Evolutionary conservation across 78 protist species (phyloP).

Genomic region (Chrysochromulina parva): DNA sequence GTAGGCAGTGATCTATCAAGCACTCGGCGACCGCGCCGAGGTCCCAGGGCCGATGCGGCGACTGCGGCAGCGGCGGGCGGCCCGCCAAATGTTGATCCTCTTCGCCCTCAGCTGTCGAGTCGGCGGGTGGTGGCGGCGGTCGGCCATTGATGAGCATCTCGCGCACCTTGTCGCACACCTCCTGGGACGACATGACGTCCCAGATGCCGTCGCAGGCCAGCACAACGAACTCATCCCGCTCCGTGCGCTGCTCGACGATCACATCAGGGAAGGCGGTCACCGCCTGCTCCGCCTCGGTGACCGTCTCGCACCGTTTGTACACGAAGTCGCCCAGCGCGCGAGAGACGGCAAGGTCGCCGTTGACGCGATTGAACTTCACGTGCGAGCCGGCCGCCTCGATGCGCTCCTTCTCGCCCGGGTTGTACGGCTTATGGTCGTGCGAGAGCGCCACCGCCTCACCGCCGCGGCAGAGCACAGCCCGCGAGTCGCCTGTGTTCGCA

Average conservation of each 20-base stretch:
- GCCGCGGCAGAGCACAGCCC: neutral
- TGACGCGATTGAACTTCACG: slow-evolving; percentile 63
- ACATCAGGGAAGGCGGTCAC: neutral
- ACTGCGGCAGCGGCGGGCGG: neutral
- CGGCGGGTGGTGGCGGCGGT: neutral
- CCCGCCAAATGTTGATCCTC: too few relatives aligned
- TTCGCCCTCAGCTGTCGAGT: neutral
- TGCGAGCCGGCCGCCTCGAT: slow-evolving; percentile 65
- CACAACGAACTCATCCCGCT: slow-evolving; percentile 62
- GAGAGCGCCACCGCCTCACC: neutral
- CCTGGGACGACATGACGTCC: slow-evolving; percentile 83
- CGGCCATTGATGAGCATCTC: neutral
- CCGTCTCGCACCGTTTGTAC: slow-evolving; percentile 39
- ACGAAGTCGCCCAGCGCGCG: slow-evolving; percentile 77
- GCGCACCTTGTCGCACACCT: slow-evolving; percentile 59
- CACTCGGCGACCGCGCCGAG: slow-evolving; percentile 11
- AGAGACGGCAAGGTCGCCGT: slow-evolving; percentile 72
- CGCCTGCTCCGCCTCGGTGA: neutral
- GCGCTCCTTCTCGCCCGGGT: slow-evolving; percentile 52
- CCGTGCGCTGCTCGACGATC: neutral
- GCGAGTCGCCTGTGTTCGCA: neutral
- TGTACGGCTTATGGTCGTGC: slow-evolving; percentile 58
- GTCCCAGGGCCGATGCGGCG: neutral
- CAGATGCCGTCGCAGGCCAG: slow-evolving; percentile 93
- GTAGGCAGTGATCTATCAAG: neutral